Evolutionary conservation across 1,284 basidiomycete genomes (phyloP).

Genomic region (Malassezia pachydermatis): DNA sequence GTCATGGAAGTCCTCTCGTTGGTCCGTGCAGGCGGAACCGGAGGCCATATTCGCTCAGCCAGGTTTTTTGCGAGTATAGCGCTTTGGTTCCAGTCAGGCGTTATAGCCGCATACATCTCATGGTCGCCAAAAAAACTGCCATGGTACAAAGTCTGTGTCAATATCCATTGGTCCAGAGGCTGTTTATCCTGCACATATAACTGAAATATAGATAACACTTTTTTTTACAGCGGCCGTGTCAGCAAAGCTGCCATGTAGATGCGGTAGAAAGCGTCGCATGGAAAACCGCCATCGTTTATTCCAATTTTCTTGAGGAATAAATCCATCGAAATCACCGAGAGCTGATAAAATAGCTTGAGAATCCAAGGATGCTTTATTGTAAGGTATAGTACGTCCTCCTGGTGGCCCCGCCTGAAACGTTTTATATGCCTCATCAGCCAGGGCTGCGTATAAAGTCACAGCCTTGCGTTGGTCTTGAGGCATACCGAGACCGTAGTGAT

Average conservation of each 20-base stretch:
- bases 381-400: conserved; percentile 74
- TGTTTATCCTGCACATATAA: too few relatives aligned
- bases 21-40: too few relatives aligned
- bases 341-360: too few relatives aligned
- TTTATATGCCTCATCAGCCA: conserved; percentile 52
- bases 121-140: conserved; percentile 37
- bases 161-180: conserved; percentile 22
- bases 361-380: too few relatives aligned
- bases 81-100: conserved; percentile 17
- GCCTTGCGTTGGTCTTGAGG: conserved; percentile 56
- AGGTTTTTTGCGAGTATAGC: neutral
- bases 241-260: too few relatives aligned
- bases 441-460: conserved; percentile 33
- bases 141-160: conserved; percentile 39
- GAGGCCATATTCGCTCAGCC: neutral
- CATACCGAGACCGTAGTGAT: conserved; percentile 80
- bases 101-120: conserved; percentile 34
- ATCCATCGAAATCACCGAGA: too few relatives aligned
- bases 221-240: too few relatives aligned
- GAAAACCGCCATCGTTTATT: too few relatives aligned
- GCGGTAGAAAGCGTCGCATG: too few relatives aligned
- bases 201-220: too few relatives aligned
- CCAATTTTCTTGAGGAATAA: too few relatives aligned
- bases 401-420: conserved; percentile 75
- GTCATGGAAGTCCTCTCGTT: too few relatives aligned